A percentile compares a stretch with the other conserved stretches of the same genome.
These are phyloP conservation scores for Colletotrichum gloeosporioides DNA, from an alignment of 2,329 filamentous ascomycete species.

Conservation along the genomic window DNA sequence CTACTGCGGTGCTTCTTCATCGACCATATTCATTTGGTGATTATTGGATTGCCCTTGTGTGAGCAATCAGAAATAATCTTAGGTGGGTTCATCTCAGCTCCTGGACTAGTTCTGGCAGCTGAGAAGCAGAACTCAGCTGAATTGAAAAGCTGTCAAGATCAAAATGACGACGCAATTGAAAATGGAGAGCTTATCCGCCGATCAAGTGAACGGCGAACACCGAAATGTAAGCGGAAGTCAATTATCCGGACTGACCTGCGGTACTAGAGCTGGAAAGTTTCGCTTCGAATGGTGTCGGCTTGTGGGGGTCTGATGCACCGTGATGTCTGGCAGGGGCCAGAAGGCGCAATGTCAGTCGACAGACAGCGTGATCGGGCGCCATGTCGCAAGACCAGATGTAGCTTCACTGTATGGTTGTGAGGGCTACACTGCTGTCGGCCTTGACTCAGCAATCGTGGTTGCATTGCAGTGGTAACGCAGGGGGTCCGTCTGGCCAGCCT, in stretches of 20 bases:
- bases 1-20: background rate
- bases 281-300: background rate
- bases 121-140: background rate
- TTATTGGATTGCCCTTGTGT: fast-evolving
- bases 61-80: background rate
- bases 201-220: background rate
- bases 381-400: background rate
- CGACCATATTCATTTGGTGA: background rate
- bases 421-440: background rate
- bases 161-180: background rate
- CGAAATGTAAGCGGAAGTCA: background rate
- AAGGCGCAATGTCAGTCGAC: background rate
- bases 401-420: background rate
- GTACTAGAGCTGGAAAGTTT: background rate
- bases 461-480: background rate
- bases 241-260: background rate
- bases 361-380: background rate
- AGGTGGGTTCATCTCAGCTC: background rate
- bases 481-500: background rate
- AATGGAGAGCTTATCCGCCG: background rate
- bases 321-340: background rate
- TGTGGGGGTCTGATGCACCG: background rate
- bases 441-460: background rate
- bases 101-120: background rate
- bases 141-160: background rate